Conservation (phyloP, 306 rosid species). For the Fagus sylvatica region DNA sequence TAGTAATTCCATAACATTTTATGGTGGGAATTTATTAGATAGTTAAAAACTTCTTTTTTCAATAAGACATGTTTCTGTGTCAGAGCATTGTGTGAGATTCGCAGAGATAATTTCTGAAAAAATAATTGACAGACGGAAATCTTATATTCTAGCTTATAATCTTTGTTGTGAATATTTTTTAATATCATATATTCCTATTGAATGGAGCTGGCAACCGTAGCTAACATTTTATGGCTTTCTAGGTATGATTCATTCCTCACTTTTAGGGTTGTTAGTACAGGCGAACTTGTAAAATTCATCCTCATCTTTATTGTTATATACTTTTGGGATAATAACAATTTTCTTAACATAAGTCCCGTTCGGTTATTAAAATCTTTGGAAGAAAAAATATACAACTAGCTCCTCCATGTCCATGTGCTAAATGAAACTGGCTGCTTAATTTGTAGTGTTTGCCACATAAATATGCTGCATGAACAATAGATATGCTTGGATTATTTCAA, state of each 20-base stretch:
- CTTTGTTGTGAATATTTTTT: conserved; percentile 9
- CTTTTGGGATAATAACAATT: neutral
- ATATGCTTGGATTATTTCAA: neutral
- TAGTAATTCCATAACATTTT: too few relatives aligned
- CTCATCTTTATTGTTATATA: neutral
- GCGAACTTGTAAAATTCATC: conserved; percentile 77
- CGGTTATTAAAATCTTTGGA: conserved; percentile 1
- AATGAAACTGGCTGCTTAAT: conserved; percentile 6
- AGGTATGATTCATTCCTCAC: conserved; percentile 78
- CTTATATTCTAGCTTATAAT: neutral
- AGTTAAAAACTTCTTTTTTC: neutral
- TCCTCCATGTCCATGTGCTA: conserved; percentile 14
- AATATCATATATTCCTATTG: neutral
- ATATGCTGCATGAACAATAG: neutral
- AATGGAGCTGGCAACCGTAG: neutral
- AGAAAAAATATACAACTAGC: neutral
- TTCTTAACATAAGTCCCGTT: neutral
- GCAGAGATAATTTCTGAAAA: neutral
- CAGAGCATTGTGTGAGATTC: neutral
- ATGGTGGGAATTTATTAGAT: neutral
- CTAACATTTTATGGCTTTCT: conserved; percentile 23
- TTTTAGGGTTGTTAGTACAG: conserved; percentile 55
- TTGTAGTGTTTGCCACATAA: neutral
- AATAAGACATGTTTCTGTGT: neutral
- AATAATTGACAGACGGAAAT: neutral